phyloP scores from a whole-genome alignment of 2,329 filamentous ascomycete genomes.

The Fusarium secorum region DNA sequence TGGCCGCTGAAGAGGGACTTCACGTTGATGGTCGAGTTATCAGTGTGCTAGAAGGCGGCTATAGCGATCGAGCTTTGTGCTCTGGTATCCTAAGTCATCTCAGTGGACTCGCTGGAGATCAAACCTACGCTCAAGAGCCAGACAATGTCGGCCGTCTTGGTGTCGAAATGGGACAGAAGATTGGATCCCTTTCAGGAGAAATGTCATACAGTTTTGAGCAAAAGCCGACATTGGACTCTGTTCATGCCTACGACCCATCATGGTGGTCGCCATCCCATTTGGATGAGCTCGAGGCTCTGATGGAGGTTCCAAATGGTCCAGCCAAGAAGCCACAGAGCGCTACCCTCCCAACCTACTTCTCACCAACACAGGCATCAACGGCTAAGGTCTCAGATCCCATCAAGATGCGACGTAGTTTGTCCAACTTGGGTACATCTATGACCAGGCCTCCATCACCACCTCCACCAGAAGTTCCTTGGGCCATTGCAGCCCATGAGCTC shows the following conservation, averaged over 20 bases:
- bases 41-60: slow-evolving; percentile 94
- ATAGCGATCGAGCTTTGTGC: slow-evolving; percentile 88
- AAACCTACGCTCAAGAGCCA: slow-evolving; percentile 49
- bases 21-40: slow-evolving; percentile 84
- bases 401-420: slow-evolving; percentile 70
- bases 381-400: slow-evolving; percentile 78
- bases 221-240: slow-evolving; percentile 35
- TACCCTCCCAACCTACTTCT: slow-evolving; percentile 77
- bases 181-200: slow-evolving; percentile 51
- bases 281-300: slow-evolving; percentile 71
- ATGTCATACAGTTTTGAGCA: slow-evolving; percentile 20
- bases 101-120: slow-evolving; percentile 75
- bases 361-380: slow-evolving; percentile 86
- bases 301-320: slow-evolving; percentile 59
- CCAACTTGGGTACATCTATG: slow-evolving; percentile 56
- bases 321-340: slow-evolving; percentile 63
- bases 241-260: slow-evolving; percentile 65
- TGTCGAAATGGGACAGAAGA: slow-evolving; percentile 65
- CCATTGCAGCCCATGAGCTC: slow-evolving; percentile 81
- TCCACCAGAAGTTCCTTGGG: slow-evolving; percentile 85
- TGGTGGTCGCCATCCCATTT: slow-evolving; percentile 77
- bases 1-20: slow-evolving; percentile 81
- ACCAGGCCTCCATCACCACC: slow-evolving; percentile 67
- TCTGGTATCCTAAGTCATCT: slow-evolving; percentile 92
- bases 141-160: slow-evolving; percentile 55